These are phyloP conservation scores for Fusarium mexicanum DNA, from an alignment of 2,329 filamentous ascomycete species.

Conservation along the genomic window DNA sequence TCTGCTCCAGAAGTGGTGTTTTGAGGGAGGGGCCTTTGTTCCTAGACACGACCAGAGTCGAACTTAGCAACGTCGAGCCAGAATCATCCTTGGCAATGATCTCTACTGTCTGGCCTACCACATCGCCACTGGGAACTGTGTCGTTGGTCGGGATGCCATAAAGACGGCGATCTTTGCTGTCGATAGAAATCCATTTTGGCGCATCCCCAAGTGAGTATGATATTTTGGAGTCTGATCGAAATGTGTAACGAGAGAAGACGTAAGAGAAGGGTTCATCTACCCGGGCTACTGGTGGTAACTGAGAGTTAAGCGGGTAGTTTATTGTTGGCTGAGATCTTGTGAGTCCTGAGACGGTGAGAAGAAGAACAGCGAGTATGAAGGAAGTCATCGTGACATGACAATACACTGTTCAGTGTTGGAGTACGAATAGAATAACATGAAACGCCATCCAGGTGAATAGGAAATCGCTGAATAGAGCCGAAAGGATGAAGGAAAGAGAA, in stretches of 20 bases:
- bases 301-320: slow-evolving; percentile 82
- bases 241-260: slow-evolving; percentile 77
- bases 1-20: slow-evolving; percentile 67
- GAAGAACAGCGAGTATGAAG: slow-evolving; percentile 39
- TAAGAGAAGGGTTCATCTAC: slow-evolving; percentile 74
- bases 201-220: slow-evolving; percentile 73
- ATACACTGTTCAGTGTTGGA: slow-evolving; percentile 33
- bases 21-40: slow-evolving; percentile 62
- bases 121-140: slow-evolving; percentile 59
- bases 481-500: slow-evolving; percentile 25
- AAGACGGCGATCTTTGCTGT: slow-evolving; percentile 70
- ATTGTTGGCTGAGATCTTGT: slow-evolving; percentile 54
- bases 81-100: slow-evolving; percentile 75
- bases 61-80: slow-evolving; percentile 70
- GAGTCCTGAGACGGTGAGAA: slow-evolving; percentile 44
- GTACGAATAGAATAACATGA: slow-evolving; percentile 29
- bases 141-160: slow-evolving; percentile 72
- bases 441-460: slow-evolving; percentile 31
- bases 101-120: slow-evolving; percentile 68
- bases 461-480: slow-evolving; percentile 12
- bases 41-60: slow-evolving; percentile 76
- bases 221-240: slow-evolving; percentile 70
- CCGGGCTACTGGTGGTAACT: slow-evolving; percentile 82
- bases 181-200: slow-evolving; percentile 79
- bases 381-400: slow-evolving; percentile 45